A percentile compares a stretch with the other conserved stretches of the same genome.
These are phyloP conservation scores for Citropsis articulata DNA, from an alignment of 345 rosid species.

Conservation along the genomic window DNA sequence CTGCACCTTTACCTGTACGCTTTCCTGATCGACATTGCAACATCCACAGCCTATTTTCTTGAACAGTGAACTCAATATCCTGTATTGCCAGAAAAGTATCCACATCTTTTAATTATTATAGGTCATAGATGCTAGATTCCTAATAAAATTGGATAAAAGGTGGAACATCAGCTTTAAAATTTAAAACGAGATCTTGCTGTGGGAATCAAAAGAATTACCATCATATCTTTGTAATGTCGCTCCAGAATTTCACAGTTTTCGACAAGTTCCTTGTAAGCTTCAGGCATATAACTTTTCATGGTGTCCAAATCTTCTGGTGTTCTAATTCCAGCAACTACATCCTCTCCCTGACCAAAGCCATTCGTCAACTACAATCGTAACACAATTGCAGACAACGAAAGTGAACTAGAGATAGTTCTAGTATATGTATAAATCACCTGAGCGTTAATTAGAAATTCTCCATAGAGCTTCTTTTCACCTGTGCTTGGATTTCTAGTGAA, in stretches of 20 bases:
- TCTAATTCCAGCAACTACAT: slow-evolving; percentile 95
- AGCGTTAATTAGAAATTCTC: slow-evolving; percentile 90
- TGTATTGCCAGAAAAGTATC: slow-evolving; percentile 17
- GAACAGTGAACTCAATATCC: slow-evolving; percentile 98
- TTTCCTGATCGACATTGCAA: slow-evolving; percentile 91
- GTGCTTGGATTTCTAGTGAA: slow-evolving; percentile 96
- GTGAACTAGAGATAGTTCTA: background rate
- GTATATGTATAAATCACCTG: slow-evolving; percentile 46
- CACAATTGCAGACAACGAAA: background rate
- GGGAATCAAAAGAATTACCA: slow-evolving; percentile 42
- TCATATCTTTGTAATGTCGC: slow-evolving; percentile 91
- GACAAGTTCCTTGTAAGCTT: slow-evolving; percentile 80
- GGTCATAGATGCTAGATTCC: background rate
- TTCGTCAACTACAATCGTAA: slow-evolving; percentile 10
- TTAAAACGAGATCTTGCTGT: background rate
- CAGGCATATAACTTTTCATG: slow-evolving; percentile 75
- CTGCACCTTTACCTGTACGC: slow-evolving; percentile 87
- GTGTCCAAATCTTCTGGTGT: slow-evolving; percentile 81
- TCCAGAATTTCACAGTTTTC: slow-evolving; percentile 84
- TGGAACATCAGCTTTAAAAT: background rate
- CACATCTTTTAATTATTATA: background rate
- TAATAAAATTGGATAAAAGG: background rate
- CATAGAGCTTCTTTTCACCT: slow-evolving; percentile 84
- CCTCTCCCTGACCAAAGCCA: slow-evolving; percentile 69
- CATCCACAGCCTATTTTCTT: slow-evolving; percentile 96